Conservation (phyloP, 1,139 yeast genomes). For the Debaryomyces nepalensis region DNA sequence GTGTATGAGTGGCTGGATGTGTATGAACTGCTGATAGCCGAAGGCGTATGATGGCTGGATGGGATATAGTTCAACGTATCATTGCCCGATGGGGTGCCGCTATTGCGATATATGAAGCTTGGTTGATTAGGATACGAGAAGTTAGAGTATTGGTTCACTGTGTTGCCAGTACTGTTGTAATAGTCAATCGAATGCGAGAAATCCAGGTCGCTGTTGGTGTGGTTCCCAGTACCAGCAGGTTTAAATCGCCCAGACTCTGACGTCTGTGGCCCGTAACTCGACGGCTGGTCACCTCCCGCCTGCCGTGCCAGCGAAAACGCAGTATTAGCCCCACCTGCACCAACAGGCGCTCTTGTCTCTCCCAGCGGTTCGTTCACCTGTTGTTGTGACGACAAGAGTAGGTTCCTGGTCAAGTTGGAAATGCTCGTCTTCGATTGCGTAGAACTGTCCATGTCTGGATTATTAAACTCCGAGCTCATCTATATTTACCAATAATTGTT, state of each 20-base stretch:
- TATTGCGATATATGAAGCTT: slow-evolving; percentile 3
- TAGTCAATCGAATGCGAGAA: slow-evolving; percentile 12
- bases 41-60: slow-evolving; percentile 59
- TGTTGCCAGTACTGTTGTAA: not conserved
- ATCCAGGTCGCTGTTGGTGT: not conserved
- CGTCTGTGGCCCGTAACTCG: slow-evolving; percentile 2
- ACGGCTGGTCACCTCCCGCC: slow-evolving; percentile 7
- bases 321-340: not conserved
- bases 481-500: slow-evolving; percentile 1
- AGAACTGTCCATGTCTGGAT: slow-evolving; percentile 13
- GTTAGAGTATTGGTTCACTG: slow-evolving; percentile 11
- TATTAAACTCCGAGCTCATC: slow-evolving; percentile 18
- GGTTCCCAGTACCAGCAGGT: slow-evolving; percentile 12
- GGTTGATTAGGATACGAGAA: slow-evolving; percentile 13
- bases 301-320: slow-evolving; percentile 1
- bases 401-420: slow-evolving; percentile 47
- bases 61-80: slow-evolving; percentile 46
- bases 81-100: slow-evolving; percentile 18
- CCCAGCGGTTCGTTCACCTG: slow-evolving; percentile 8
- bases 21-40: slow-evolving; percentile 54
- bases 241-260: slow-evolving; percentile 14
- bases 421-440: slow-evolving; percentile 22
- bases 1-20: slow-evolving; percentile 48
- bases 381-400: slow-evolving; percentile 26
- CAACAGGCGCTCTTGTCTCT: slow-evolving; percentile 7